These are phyloP conservation scores for Scolecobasidium constrictum DNA, from an alignment of 2,329 filamentous ascomycete species.

Conservation along the genomic window DNA sequence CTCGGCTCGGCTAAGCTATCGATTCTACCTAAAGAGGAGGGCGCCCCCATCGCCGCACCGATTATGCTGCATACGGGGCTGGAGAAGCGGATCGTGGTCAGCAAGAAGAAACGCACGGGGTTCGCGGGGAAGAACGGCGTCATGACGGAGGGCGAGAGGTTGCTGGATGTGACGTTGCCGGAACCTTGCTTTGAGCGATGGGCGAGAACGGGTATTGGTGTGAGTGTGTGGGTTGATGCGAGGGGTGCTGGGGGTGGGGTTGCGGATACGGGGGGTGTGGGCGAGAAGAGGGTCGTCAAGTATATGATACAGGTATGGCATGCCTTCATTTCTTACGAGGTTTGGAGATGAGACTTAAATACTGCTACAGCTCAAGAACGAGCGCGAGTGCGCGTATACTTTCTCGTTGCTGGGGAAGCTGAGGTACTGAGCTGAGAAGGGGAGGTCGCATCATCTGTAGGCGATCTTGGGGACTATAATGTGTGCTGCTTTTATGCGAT, in stretches of 20 bases:
- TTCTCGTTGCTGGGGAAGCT: constrained; percentile 39
- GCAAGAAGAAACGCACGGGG: constrained; percentile 46
- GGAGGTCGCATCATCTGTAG: too few relatives aligned
- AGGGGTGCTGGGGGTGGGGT: constrained; percentile 39
- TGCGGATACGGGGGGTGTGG: constrained; percentile 45
- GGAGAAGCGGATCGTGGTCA: constrained; percentile 78
- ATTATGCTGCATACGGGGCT: constrained; percentile 6
- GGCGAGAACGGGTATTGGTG: constrained; percentile 74
- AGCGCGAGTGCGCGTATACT: constrained; percentile 38
- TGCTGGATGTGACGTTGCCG: constrained; percentile 76
- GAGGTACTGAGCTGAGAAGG: constrained; percentile 31
- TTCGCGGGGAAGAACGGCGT: neutral
- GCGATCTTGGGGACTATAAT: too few relatives aligned
- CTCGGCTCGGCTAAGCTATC: constrained; percentile 75
- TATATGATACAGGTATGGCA: constrained; percentile 51
- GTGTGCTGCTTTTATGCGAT: too few relatives aligned
- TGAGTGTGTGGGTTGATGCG: constrained; percentile 68
- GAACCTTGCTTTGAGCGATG: constrained; percentile 78
- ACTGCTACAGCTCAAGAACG: constrained; percentile 27
- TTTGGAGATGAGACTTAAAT: constrained; percentile 9
- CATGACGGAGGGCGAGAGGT: constrained; percentile 39
- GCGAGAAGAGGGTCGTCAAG: constrained; percentile 42
- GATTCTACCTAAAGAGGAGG: constrained; percentile 55
- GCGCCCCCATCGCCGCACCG: constrained; percentile 3
- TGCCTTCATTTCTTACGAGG: neutral